Evolutionary conservation across 306 rosid genomes (phyloP).

Genomic region (Glycyrrhiza uralensis): DNA sequence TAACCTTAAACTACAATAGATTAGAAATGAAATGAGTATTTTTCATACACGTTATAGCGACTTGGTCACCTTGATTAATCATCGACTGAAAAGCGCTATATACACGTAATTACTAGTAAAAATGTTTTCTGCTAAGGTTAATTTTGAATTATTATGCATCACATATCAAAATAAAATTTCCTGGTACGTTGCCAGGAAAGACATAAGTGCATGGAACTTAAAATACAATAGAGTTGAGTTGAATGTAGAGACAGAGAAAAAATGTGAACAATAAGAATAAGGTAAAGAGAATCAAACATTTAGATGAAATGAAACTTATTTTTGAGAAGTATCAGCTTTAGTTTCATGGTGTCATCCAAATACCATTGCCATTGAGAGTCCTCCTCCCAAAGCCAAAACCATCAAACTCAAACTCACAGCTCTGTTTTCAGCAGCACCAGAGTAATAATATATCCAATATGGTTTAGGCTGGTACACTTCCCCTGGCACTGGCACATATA

Average conservation of each 20-base stretch:
- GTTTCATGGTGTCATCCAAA: constrained; percentile 35
- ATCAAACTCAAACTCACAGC: constrained; percentile 16
- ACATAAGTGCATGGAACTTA: constrained; percentile 19
- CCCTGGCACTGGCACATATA: constrained; percentile 67
- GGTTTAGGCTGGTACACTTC: constrained; percentile 40
- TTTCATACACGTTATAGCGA: neutral
- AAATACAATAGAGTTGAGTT: neutral
- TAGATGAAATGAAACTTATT: constrained; percentile 20
- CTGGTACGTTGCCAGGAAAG: neutral
- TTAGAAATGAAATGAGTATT: too few species aligned
- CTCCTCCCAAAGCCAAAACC: constrained; percentile 38
- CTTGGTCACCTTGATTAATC: neutral
- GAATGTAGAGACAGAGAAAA: constrained; percentile 10
- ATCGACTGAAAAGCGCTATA: neutral
- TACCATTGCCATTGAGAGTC: constrained; percentile 22
- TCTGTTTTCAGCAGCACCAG: constrained; percentile 36
- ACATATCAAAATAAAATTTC: constrained; percentile 12
- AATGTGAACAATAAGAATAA: constrained; percentile 29
- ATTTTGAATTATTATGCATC: constrained; percentile 17
- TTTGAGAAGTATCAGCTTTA: neutral
- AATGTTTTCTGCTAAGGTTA: neutral
- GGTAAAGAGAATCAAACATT: constrained; percentile 16
- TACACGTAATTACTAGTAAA: neutral
- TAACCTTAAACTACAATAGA: too few species aligned
- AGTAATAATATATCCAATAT: constrained; percentile 36